These are phyloP conservation scores for Mortierella sp. DNA, from an alignment of 371 early-diverging fungal genomes.

Conservation along the genomic window DNA sequence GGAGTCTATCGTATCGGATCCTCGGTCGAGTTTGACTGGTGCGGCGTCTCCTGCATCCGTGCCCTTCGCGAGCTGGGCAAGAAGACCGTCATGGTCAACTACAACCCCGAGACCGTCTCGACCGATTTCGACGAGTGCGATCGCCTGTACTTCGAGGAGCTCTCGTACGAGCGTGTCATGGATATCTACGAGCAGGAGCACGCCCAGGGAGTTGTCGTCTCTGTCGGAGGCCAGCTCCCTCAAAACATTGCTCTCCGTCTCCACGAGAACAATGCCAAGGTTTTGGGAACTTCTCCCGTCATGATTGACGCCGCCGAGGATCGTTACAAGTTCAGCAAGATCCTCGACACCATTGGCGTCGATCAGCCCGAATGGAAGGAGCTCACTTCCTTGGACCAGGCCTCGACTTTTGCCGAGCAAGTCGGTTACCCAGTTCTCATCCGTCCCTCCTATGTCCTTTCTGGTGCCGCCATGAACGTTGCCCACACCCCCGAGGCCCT, in stretches of 20 bases:
- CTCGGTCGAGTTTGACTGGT: slow-evolving; percentile 97
- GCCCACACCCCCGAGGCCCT: slow-evolving; percentile 83
- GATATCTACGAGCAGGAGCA: slow-evolving; percentile 93
- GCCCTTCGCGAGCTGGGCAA: slow-evolving; percentile 81
- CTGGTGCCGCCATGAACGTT: slow-evolving; percentile 98
- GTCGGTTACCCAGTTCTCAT: slow-evolving; percentile 95
- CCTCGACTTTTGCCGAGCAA: slow-evolving; percentile 81
- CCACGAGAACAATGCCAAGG: slow-evolving; percentile 75
- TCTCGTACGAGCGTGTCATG: slow-evolving; percentile 91
- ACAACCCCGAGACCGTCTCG: slow-evolving; percentile 97
- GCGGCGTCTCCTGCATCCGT: slow-evolving; percentile 88
- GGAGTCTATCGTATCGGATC: slow-evolving; percentile 97
- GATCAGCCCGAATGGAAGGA: slow-evolving; percentile 97
- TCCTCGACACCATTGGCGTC: slow-evolving; percentile 90
- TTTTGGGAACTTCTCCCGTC: slow-evolving; percentile 92
- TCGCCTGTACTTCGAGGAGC: slow-evolving; percentile 94
- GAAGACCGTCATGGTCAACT: slow-evolving; percentile 96
- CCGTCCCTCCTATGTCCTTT: slow-evolving; percentile 95
- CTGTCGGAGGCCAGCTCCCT: slow-evolving; percentile 94
- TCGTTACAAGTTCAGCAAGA: slow-evolving; percentile 92
- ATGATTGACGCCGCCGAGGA: slow-evolving; percentile 95
- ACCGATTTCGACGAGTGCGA: slow-evolving; percentile 97
- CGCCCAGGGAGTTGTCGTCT: slow-evolving; percentile 86
- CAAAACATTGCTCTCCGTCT: slow-evolving; percentile 94
- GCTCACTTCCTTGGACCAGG: slow-evolving; percentile 84